Base-by-base conservation (phyloP, 1,284 basidiomycete species). In the Rhodotorula sp. region DNA sequence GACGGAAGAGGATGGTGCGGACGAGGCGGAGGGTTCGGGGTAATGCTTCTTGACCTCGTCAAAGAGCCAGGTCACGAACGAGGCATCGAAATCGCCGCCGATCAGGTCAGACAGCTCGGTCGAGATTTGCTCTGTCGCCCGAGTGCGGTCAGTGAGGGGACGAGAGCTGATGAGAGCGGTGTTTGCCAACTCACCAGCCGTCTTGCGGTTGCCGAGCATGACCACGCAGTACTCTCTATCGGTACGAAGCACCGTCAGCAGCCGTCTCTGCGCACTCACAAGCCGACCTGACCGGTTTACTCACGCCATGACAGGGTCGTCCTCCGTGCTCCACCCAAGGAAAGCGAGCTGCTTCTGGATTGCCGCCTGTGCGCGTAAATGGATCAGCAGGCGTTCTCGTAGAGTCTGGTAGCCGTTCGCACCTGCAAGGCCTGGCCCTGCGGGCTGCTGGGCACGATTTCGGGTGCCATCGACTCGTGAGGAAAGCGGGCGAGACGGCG, bases 171-270 rank as follows among this genome's bases (percentile, higher is more conserved):
- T 18, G 28, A 7, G 13, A 34, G 24, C 52, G 31, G 57, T 31
- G 6, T 53, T 28, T 22, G 59, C 37, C 15, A 76, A 82, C 87
- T 50, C 73, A 89, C 90, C 86, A 75, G 87, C 80, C 66, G 88
- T 88, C 83, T 92, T 93, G 81, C 90, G 89, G 79, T 93, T 93
- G 71, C 92, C 91, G 59, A 93, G 86, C 91, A 93, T 92, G 72
- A 93, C 92, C 30, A 90, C 90, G 70, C 92, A 91, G 77, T 91
- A 93, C 79, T 93, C 91, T 10, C 90, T 92, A 68, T 46, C 10
- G 2, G 3, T 1, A 8, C 5, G 6, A 31, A 15, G n/a, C 3
- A 44, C 26, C 13, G 34, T 64, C 48, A 60, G 53, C 40, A 13
- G 18, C 16, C 1, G 30, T 20, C 6, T 15, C 1, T 20, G 30